Conservation (phyloP, 2,329 filamentous ascomycete species). For the Aspergillus thermomutatus region DNA sequence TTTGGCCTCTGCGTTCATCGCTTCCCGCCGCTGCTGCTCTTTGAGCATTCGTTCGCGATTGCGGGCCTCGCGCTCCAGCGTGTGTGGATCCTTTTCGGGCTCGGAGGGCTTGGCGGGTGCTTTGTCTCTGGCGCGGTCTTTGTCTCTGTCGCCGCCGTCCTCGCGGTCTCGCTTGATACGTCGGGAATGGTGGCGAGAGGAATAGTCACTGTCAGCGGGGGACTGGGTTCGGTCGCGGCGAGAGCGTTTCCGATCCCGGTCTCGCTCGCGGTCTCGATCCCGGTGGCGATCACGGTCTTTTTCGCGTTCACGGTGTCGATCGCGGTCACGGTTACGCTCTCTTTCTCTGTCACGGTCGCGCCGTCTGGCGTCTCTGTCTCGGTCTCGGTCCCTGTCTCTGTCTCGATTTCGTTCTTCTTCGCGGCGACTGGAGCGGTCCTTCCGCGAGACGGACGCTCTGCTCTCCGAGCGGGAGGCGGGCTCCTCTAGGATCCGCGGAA, state of each 20-base stretch:
- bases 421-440: constrained; percentile 26
- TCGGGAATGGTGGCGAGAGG: constrained; percentile 32
- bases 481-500: constrained; percentile 22
- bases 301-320: constrained; percentile 27
- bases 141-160: constrained; percentile 24
- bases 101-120: constrained; percentile 15
- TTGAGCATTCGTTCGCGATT: constrained; percentile 60
- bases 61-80: constrained; percentile 69
- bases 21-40: constrained; percentile 64
- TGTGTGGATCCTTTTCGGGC: constrained; percentile 63
- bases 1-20: constrained; percentile 34
- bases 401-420: constrained; percentile 28
- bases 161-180: constrained; percentile 35
- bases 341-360: constrained; percentile 30
- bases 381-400: constrained; percentile 41
- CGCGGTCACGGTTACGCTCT: constrained; percentile 27
- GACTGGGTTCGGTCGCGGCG: constrained; percentile 41
- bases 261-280: constrained; percentile 47
- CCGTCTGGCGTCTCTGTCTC: constrained; percentile 35
- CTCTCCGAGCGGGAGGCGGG: constrained; percentile 18
- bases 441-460: constrained; percentile 20
- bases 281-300: constrained; percentile 47
- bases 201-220: constrained; percentile 28
- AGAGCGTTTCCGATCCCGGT: constrained; percentile 31
- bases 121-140: constrained; percentile 17